phyloP scores from a whole-genome alignment of 2,329 filamentous ascomycete species.

The Fusarium continuum region DNA sequence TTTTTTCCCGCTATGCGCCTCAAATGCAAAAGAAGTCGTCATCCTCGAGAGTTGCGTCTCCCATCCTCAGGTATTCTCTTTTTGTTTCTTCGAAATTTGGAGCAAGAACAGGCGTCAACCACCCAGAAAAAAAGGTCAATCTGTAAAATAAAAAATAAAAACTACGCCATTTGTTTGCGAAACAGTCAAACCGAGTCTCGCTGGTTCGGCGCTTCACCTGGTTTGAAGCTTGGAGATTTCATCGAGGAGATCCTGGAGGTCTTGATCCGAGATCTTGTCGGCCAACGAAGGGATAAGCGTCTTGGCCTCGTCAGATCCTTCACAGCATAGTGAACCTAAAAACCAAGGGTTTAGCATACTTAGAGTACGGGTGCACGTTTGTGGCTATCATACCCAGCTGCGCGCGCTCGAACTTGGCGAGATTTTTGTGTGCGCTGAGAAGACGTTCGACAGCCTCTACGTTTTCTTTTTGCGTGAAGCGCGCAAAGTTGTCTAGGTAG shows the following conservation, averaged over 20 bases:
- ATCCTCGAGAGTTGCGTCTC: constrained; percentile 4
- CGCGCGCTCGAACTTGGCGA: constrained; percentile 92
- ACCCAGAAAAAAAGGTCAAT: constrained; percentile 15
- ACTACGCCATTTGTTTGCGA: neutral
- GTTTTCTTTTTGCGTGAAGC: constrained; percentile 95
- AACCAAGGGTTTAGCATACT: constrained; percentile 1
- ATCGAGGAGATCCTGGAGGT: constrained; percentile 86
- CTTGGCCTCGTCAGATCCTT: constrained; percentile 93
- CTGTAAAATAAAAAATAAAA: no score
- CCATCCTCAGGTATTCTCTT: constrained; percentile 5
- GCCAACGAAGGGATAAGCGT: constrained; percentile 89
- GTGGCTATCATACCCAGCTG: constrained; percentile 75
- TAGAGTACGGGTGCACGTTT: neutral
- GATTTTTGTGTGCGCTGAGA: constrained; percentile 78
- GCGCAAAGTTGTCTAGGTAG: constrained; percentile 93
- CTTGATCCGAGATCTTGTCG: constrained; percentile 90
- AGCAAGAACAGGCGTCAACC: constrained; percentile 15
- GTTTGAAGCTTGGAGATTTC: constrained; percentile 84
- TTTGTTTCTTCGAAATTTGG: constrained; percentile 19
- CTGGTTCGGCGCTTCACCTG: constrained; percentile 38
- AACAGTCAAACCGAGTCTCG: neutral
- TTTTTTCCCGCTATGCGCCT: constrained; percentile 44
- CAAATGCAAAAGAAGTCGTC: constrained; percentile 39
- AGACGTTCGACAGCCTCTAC: constrained; percentile 93
- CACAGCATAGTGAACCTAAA: constrained; percentile 88